A percentile compares a stretch with the other conserved stretches of the same genome.
These are phyloP conservation scores for Plasmopara viticola DNA, from an alignment of 352 stramenopile genomes.

Conservation along the genomic window DNA sequence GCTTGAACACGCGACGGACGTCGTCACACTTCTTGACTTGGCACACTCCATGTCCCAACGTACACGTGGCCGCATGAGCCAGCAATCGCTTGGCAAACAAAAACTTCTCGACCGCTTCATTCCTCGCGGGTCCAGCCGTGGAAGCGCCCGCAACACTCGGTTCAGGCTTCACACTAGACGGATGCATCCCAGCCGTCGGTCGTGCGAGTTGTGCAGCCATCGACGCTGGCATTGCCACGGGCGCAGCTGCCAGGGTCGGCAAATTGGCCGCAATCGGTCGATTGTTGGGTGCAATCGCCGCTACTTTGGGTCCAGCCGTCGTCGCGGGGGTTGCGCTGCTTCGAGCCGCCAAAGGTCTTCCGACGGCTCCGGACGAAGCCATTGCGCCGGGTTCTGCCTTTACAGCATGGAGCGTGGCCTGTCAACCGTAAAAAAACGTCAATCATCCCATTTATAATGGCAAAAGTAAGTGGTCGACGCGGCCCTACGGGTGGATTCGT, in stretches of 20 bases:
- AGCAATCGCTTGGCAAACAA: conserved; percentile 79
- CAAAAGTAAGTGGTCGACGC: not conserved
- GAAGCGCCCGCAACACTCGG: conserved; percentile 4
- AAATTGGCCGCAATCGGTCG: conserved; percentile 23
- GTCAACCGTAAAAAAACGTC: conserved; percentile 2
- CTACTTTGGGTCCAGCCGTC: conserved; percentile 9
- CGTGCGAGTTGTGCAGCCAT: conserved; percentile 15
- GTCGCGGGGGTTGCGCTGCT: conserved; percentile 2
- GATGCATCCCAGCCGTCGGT: conserved; percentile 4
- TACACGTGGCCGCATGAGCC: conserved; percentile 68
- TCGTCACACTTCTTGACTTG: conserved; percentile 86
- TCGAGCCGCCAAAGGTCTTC: conserved; percentile 25
- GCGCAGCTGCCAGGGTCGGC: conserved; percentile 10
- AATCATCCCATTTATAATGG: not conserved
- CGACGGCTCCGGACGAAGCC: conserved; percentile 19
- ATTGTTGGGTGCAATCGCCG: conserved; percentile 26
- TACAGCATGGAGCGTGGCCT: conserved; percentile 19
- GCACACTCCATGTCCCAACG: conserved; percentile 47
- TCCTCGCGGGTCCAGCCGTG: conserved; percentile 22
- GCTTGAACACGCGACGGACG: conserved; percentile 79
- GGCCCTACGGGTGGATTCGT: conserved; percentile 14
- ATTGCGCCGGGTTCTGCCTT: conserved; percentile 31
- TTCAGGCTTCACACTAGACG: conserved; percentile 24
- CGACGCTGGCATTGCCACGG: conserved; percentile 23
- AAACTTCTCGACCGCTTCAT: conserved; percentile 76